Evolutionary conservation across 2,329 filamentous ascomycete species (phyloP), one percentile per base, ranked within the genome.

Genomic region (Zymoseptoria pseudotritici): DNA sequence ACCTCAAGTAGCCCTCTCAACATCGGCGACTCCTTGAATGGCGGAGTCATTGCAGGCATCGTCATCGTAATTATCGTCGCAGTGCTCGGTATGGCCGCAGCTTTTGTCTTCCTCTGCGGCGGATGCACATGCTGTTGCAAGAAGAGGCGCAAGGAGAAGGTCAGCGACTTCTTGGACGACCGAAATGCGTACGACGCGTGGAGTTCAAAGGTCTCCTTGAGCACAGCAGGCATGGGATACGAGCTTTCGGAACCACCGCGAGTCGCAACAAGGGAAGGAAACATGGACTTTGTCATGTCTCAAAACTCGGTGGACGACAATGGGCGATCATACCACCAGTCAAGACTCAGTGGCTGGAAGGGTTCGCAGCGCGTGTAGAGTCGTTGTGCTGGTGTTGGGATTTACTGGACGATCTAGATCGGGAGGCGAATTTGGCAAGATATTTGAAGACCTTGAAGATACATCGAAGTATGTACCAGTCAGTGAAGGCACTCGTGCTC

Each of bases 241-340:
- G 52, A 53, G 22, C 52, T 53, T 29, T 29, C 22, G 19, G 22
- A 53, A 24, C 52, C 52, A 9, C 17, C 20, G 22, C 20, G 52
- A n/a, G 52, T 21, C 8, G 50, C 52, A 29, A 53, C 52, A 29
- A 22, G 52, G n/a, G 52, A 53, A 22, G 22, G 22, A 29, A 53
- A 24, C 24, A 57, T 57, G 55, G 50, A 53, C 54, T 60, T 57
- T 36, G 42, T 50, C 51, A 29, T 50, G 53, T 49, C 54, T 29
- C 36, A 46, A 11, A 46, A 46, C 13, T 46, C 36, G 36, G 13
- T 46, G 36, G 13, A 46, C 17, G 36, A 46, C 17, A 17, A 11
- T 17, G 52, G 52, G 10, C 20, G 52, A 10, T n/a, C 11, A 19
- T 53, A 53, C 17, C 52, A 53, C 17, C 52, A 53, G 29, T 26